Base-by-base conservation (phyloP, 2,329 filamentous ascomycete species). In the Teratosphaeria pseudoeucalypti region DNA sequence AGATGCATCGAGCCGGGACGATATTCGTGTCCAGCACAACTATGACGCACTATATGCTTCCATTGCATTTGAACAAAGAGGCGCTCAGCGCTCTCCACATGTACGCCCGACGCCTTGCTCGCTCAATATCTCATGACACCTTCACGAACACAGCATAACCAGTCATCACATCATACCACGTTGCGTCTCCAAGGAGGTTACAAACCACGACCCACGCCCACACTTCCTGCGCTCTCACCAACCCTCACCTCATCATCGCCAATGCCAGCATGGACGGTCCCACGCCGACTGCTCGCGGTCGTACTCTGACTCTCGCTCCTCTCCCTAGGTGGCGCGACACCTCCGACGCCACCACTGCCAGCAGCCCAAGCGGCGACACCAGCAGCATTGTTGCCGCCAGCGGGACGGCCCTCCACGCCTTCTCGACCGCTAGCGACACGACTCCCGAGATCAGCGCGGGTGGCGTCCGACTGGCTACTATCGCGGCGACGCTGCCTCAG, bases 251-350 rank as follows among this genome's bases (percentile, higher is more conserved):
- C 70, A 37, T 73, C 72, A 4, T 72, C 71, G 23, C 63, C 61
- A 19, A 63, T 57, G 3, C 29, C 57, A 23, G 61, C 63, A 10
- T 54, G 49, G 2, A 66, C 55, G 19, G 43, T 49, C 0, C 64
- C 68, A 37, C 68, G 60, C 57, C 68, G 59, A 60, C 67, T 69
- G 54, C 68, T 70, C 14, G 71, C 69, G n/a, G 70, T 72, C 6
- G 71, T 74, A 43, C 69, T 71, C 64, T 73, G 71, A 60, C 71
- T 73, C 64, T 73, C 71, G 39, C 68, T 72, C 37, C 72, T 63
- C 62, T 73, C 71, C 23, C 72, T 62, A 3, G 72, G 71, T 3
- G 64, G 65, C 3, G 72, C 71, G 4, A 73, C 71, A 52, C 70
- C 69, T 10, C 69, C 64, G 3, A 71, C 61, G 10, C 70, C 70